phyloP scores from a whole-genome alignment of 2,329 filamentous ascomycete species.

The Trichoderma cornu-damae region DNA sequence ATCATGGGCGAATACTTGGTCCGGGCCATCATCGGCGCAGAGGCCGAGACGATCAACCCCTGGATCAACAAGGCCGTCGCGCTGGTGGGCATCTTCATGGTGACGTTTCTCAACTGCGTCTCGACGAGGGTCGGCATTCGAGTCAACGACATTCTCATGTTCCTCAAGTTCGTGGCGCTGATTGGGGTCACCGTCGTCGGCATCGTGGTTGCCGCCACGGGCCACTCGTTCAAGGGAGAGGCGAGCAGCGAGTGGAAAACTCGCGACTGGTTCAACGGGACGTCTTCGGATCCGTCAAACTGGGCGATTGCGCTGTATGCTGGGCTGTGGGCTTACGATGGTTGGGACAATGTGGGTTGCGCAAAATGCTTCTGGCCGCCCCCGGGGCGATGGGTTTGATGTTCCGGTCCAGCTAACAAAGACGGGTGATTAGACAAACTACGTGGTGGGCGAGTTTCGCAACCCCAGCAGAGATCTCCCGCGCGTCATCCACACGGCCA shows the following conservation, averaged over 20 bases:
- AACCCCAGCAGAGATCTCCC: constrained; percentile 87
- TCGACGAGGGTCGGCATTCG: constrained; percentile 84
- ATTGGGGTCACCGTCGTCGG: constrained; percentile 82
- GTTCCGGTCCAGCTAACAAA: too few relatives aligned
- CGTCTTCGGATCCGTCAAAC: constrained; percentile 69
- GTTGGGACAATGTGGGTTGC: constrained; percentile 87
- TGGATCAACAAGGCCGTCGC: constrained; percentile 93
- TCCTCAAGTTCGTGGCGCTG: constrained; percentile 89
- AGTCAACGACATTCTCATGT: constrained; percentile 90
- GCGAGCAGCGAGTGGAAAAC: constrained; percentile 83
- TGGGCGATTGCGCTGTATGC: constrained; percentile 96
- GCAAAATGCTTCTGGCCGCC: neutral
- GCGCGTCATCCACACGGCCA: constrained; percentile 90
- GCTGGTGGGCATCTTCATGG: constrained; percentile 64
- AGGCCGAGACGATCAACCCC: constrained; percentile 70
- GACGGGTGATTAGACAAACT: constrained; percentile 70
- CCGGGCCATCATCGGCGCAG: constrained; percentile 77
- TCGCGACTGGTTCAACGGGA: constrained; percentile 82
- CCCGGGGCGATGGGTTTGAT: too few relatives aligned
- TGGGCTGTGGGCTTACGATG: constrained; percentile 95
- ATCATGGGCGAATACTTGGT: constrained; percentile 99
- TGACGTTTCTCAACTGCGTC: constrained; percentile 83
- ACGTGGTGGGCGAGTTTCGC: constrained; percentile 94
- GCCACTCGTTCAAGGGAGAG: constrained; percentile 68
- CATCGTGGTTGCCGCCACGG: constrained; percentile 82